Evolutionary conservation across 2,329 filamentous ascomycete species (phyloP).

Genomic region (Epichloe sylvatica): DNA sequence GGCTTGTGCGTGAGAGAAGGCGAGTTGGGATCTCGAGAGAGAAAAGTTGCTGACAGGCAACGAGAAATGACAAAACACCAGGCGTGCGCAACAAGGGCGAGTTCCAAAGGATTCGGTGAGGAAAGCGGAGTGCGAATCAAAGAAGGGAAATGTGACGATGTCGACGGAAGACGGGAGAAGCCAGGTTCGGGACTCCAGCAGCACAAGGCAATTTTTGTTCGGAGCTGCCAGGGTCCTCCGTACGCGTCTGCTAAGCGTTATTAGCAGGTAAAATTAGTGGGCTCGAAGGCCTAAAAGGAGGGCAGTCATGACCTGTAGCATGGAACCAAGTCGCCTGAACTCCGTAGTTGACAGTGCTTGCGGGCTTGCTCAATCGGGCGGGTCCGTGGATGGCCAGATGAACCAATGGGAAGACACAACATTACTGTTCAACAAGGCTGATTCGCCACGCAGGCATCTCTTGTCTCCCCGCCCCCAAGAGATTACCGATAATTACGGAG

Average conservation of each 20-base stretch:
- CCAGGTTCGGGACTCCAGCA: too few relatives aligned
- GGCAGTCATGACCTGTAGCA: neutral
- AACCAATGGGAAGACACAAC: slow-evolving; percentile 15
- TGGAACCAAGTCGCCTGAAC: neutral
- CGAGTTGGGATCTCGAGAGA: too few relatives aligned
- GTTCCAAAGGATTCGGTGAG: neutral
- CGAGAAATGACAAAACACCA: too few relatives aligned
- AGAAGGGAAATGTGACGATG: too few relatives aligned
- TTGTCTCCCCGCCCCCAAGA: too few relatives aligned
- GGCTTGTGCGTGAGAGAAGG: neutral
- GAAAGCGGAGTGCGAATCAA: too few relatives aligned
- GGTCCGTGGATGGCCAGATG: neutral
- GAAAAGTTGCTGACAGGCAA: too few relatives aligned
- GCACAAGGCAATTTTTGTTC: too few relatives aligned
- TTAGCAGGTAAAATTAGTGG: neutral
- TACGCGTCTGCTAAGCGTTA: too few relatives aligned
- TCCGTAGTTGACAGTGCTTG: neutral
- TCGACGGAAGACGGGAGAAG: too few relatives aligned
- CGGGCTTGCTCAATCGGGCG: slow-evolving; percentile 2
- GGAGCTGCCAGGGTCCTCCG: neutral
- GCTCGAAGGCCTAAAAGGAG: neutral
- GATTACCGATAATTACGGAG: too few relatives aligned
- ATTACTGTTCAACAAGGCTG: slow-evolving; percentile 15
- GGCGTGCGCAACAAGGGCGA: neutral
- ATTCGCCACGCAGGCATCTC: slow-evolving; percentile 11